Evolutionary conservation across 192 early-diverging fungal genomes (phyloP).

Genomic region (Paraglomus occultum): DNA sequence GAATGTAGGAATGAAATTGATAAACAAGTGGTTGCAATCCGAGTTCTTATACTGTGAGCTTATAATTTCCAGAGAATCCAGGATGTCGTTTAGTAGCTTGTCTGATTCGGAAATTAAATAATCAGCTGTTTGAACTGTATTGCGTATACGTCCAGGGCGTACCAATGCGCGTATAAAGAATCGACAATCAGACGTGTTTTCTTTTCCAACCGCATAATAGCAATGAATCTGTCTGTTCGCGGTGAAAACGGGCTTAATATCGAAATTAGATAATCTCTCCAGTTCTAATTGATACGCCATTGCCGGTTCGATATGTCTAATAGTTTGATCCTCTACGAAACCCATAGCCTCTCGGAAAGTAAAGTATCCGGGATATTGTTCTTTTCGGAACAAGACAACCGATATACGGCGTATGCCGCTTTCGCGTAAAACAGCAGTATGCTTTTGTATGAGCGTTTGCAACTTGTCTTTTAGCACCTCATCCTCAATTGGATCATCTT

Average conservation of each 20-base stretch:
- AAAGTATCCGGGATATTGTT: conserved; percentile 88
- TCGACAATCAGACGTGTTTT: conserved; percentile 89
- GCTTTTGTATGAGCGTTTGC: conserved; percentile 56
- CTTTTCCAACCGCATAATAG: conserved; percentile 93
- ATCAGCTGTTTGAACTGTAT: conserved; percentile 82
- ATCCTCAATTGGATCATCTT: conserved; percentile 59
- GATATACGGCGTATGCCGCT: conserved; percentile 85
- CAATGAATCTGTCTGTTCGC: conserved; percentile 95
- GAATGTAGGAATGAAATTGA: conserved; percentile 98
- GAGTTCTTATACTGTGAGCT: conserved; percentile 87
- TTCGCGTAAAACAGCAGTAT: conserved; percentile 65
- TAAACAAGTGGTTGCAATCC: conserved; percentile 98
- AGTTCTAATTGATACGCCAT: conserved; percentile 98
- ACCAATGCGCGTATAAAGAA: conserved; percentile 99
- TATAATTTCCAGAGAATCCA: conserved; percentile 95
- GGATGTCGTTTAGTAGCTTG: conserved; percentile 87
- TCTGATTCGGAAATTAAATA: conserved; percentile 96
- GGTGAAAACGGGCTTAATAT: conserved; percentile 92
- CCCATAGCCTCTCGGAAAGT: conserved; percentile 90
- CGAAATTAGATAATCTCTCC: conserved; percentile 88
- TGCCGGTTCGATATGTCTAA: conserved; percentile 97
- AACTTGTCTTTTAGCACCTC: conserved; percentile 70
- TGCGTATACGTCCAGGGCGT: conserved; percentile 82
- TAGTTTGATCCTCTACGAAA: conserved; percentile 88
- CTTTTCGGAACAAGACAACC: conserved; percentile 80